phyloP scores from a whole-genome alignment of 345 rosid species.

The Noccaea bulbosa region DNA sequence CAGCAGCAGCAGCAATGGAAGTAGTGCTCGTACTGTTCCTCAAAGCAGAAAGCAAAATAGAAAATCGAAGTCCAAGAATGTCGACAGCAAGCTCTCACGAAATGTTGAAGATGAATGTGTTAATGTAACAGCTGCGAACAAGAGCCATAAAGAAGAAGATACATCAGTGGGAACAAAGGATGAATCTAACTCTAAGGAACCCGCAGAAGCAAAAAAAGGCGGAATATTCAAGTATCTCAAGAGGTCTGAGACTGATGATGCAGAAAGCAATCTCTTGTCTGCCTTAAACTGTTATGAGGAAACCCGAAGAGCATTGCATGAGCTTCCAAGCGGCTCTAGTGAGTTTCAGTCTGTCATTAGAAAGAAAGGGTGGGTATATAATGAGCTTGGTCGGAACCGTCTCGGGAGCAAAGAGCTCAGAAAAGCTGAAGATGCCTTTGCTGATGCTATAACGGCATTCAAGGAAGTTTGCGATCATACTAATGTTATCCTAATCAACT shows the following conservation, averaged over 20 bases:
- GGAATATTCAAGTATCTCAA: constrained; percentile 83
- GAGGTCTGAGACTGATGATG: constrained; percentile 54
- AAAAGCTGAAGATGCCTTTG: constrained; percentile 80
- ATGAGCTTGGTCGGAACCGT: constrained; percentile 86
- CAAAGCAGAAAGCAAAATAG: constrained; percentile 66
- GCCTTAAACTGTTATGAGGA: constrained; percentile 78
- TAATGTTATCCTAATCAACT: constrained; percentile 73
- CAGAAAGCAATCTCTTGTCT: constrained; percentile 64
- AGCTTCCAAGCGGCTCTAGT: constrained; percentile 54
- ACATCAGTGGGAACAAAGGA: constrained; percentile 29
- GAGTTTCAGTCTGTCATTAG: constrained; percentile 66
- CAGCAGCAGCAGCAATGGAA: constrained; percentile 70
- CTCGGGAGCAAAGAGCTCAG: constrained; percentile 67
- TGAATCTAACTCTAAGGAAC: constrained; percentile 43
- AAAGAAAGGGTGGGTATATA: constrained; percentile 93
- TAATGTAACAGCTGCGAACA: constrained; percentile 42
- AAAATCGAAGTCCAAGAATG: constrained; percentile 52
- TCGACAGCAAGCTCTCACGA: constrained; percentile 36
- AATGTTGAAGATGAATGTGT: constrained; percentile 45
- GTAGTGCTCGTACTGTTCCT: constrained; percentile 44
- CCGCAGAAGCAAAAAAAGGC: constrained; percentile 52
- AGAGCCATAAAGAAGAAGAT: constrained; percentile 37
- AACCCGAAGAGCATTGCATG: constrained; percentile 70
- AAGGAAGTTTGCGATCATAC: constrained; percentile 77
- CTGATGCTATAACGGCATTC: constrained; percentile 78